Evolutionary conservation across 192 early-diverging fungal genomes (phyloP).

Genomic region (Entomortierella chlamydospora): DNA sequence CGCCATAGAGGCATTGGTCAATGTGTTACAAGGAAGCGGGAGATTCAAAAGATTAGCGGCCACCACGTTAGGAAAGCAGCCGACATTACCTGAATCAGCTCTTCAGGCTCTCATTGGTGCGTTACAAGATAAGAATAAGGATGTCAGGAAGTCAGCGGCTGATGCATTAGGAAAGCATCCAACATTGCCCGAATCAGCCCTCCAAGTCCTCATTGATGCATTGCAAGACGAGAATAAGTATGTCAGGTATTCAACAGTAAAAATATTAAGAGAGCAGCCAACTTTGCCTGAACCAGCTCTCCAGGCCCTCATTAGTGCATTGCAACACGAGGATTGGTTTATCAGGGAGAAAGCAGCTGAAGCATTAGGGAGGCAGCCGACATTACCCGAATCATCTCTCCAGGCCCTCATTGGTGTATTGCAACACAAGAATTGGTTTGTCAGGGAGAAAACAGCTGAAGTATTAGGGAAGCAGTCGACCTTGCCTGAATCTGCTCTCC

Average conservation of each 20-base stretch:
- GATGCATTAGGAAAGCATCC: no score
- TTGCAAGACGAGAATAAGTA: no score
- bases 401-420: conserved; percentile 3
- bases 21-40: no score
- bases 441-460: not conserved
- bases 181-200: no score
- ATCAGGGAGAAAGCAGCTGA: not conserved
- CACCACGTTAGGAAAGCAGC: not conserved
- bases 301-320: not conserved
- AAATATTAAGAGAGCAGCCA: no score
- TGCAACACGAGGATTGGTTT: not conserved
- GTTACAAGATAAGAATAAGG: no score
- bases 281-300: no score
- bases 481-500: conserved; percentile 6
- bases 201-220: no score
- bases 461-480: conserved; percentile 10
- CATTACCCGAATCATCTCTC: conserved; percentile 5
- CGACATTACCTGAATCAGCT: conserved; percentile 9
- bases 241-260: no score
- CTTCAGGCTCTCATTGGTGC: not conserved
- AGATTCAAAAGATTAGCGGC: no score
- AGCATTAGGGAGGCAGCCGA: conserved; percentile 8
- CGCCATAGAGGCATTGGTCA: not conserved
- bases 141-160: no score
- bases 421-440: not conserved